Percentiles rank a stretch among this genome's conserved stretches.
Conservation (phyloP, 495 filamentous ascomycete species). For the Penicillium herquei region DNA sequence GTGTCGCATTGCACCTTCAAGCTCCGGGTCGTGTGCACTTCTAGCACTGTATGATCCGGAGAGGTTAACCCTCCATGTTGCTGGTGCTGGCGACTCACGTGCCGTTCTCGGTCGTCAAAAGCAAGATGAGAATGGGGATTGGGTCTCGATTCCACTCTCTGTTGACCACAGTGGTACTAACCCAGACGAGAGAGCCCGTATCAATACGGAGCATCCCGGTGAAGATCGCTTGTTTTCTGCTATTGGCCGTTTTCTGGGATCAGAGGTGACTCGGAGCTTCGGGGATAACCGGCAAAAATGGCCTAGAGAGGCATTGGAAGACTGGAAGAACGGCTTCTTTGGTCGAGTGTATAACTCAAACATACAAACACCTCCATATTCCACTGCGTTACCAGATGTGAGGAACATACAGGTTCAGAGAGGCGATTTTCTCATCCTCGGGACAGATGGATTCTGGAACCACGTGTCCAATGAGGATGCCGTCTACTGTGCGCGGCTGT, state of each 20-base stretch:
- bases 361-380: background rate
- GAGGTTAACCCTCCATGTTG: background rate
- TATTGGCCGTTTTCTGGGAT: background rate
- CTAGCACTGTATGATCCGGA: background rate
- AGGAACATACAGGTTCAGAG: background rate
- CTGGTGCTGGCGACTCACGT: background rate
- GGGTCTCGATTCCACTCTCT: background rate
- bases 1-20: too few species aligned
- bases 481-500: background rate
- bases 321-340: background rate
- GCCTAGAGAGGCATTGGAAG: background rate
- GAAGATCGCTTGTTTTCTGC: background rate
- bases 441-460: background rate
- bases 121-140: background rate
- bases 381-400: background rate
- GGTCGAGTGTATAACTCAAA: background rate
- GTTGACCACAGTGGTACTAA: background rate
- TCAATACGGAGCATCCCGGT: background rate
- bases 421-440: background rate
- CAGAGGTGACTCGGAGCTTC: background rate
- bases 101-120: background rate
- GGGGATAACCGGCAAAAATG: background rate
- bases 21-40: background rate
- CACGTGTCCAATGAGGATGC: background rate
- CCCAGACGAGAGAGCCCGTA: background rate